phyloP scores from a whole-genome alignment of 352 stramenopile species.

The Thalassiosira gravida region DNA sequence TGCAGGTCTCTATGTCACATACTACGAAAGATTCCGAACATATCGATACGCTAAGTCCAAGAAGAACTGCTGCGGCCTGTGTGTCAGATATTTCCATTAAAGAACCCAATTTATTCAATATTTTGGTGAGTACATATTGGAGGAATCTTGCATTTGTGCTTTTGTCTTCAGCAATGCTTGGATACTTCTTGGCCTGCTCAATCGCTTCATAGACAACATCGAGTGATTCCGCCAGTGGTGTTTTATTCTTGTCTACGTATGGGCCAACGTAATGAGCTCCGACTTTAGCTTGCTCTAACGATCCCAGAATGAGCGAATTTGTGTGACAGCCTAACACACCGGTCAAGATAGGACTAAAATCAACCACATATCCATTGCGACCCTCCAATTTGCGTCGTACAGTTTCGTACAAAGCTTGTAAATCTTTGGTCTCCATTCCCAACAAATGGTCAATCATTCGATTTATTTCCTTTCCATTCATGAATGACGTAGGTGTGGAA shows the following conservation, averaged over 20 bases:
- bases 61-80: constrained; percentile 25
- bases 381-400: constrained; percentile 9
- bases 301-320: constrained; percentile 34
- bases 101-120: constrained; percentile 36
- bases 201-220: constrained; percentile 29
- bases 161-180: constrained; percentile 32
- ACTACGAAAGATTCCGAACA: constrained; percentile 17
- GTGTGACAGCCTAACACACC: constrained; percentile 24
- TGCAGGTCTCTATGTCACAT: constrained; percentile 14
- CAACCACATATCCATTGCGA: constrained; percentile 41
- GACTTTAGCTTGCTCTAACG: constrained; percentile 36
- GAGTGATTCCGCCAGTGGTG: constrained; percentile 23
- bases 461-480: constrained; percentile 20
- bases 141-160: constrained; percentile 18
- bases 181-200: constrained; percentile 34
- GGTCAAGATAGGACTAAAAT: constrained; percentile 36
- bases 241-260: constrained; percentile 40
- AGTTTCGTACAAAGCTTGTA: constrained; percentile 28
- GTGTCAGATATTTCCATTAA: constrained; percentile 44
- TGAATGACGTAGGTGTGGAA: constrained; percentile 8
- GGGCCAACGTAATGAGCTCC: constrained; percentile 35
- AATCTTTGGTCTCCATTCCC: constrained; percentile 15
- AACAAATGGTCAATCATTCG: constrained; percentile 19
- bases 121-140: constrained; percentile 32
- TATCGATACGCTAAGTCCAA: constrained; percentile 16